These are phyloP conservation scores for Colletotrichum sojae DNA, from an alignment of 2,329 filamentous ascomycete genomes.

Conservation along the genomic window DNA sequence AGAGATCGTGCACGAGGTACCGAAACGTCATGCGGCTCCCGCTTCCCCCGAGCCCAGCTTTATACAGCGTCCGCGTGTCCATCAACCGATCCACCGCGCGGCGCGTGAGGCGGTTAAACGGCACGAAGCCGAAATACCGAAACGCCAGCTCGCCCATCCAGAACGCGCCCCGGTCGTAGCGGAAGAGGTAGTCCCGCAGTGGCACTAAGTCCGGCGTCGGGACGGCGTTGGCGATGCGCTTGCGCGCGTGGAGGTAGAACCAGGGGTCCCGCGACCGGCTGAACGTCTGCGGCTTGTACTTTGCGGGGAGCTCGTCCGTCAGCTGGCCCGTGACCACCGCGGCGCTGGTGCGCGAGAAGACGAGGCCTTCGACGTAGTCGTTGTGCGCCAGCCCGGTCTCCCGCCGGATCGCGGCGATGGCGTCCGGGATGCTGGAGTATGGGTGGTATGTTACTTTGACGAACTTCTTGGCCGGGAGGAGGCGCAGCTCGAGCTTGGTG, in stretches of 20 bases:
- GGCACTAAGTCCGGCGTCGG: slow-evolving; percentile 69
- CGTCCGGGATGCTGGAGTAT: slow-evolving; percentile 54
- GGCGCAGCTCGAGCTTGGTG: slow-evolving; percentile 73
- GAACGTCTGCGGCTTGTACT: slow-evolving; percentile 60
- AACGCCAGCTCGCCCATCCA: slow-evolving; percentile 77
- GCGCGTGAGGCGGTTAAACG: slow-evolving; percentile 75
- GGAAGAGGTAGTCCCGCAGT: slow-evolving; percentile 77
- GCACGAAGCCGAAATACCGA: slow-evolving; percentile 71
- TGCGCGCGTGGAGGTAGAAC: slow-evolving; percentile 78
- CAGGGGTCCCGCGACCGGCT: slow-evolving; percentile 75
- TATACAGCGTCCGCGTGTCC: slow-evolving; percentile 76
- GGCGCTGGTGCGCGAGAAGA: slow-evolving; percentile 69
- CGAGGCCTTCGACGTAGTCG: slow-evolving; percentile 80
- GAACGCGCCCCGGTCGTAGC: slow-evolving; percentile 79
- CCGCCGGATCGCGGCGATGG: slow-evolving; percentile 60
- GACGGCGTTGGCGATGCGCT: slow-evolving; percentile 41
- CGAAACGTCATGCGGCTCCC: slow-evolving; percentile 65
- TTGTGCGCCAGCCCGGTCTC: slow-evolving; percentile 55
- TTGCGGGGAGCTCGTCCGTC: slow-evolving; percentile 60
- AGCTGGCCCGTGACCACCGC: slow-evolving; percentile 74
- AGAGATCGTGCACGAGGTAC: slow-evolving; percentile 77
- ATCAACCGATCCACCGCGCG: slow-evolving; percentile 73
- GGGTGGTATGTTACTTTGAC: slow-evolving; percentile 72
- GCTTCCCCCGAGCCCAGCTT: slow-evolving; percentile 71
- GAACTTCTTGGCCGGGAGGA: slow-evolving; percentile 67